Evolutionary conservation across 2,329 filamentous ascomycete species (phyloP).

Genomic region (Aspergillus sp.): DNA sequence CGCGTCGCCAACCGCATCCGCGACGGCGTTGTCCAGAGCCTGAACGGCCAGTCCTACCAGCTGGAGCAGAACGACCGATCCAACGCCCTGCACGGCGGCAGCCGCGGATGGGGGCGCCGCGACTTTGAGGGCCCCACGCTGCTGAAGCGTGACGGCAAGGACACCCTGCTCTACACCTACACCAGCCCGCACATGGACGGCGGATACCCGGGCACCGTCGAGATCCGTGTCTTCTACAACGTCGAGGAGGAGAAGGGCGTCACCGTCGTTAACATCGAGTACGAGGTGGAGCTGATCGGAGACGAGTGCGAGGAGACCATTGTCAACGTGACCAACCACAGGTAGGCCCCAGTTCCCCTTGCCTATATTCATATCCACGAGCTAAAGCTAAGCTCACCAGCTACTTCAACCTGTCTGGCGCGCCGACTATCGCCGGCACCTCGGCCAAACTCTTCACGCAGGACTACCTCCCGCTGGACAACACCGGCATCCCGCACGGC

Average conservation of each 20-base stretch:
- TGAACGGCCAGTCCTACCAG: conserved; percentile 70
- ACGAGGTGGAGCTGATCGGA: conserved; percentile 76
- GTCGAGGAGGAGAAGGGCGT: conserved; percentile 63
- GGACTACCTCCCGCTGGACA: conserved; percentile 71
- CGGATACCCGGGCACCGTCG: conserved; percentile 82
- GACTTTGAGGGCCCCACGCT: conserved; percentile 53
- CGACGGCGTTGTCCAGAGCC: conserved; percentile 63
- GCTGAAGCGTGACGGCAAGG: conserved; percentile 56
- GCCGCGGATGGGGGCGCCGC: conserved; percentile 60
- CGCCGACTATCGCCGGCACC: conserved; percentile 61
- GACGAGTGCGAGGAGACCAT: conserved; percentile 81
- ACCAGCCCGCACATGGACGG: conserved; percentile 78
- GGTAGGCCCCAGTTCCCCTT: conserved; percentile 45
- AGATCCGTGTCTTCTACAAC: conserved; percentile 75
- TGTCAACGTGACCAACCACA: conserved; percentile 94
- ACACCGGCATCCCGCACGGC: conserved; percentile 70
- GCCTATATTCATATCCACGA: neutral
- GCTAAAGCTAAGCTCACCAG: conserved; percentile 32
- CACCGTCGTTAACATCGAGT: conserved; percentile 78
- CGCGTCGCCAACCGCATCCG: conserved; percentile 77
- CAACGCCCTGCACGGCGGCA: conserved; percentile 73
- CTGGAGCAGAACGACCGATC: conserved; percentile 73
- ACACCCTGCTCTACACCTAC: conserved; percentile 64
- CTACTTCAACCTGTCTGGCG: conserved; percentile 65
- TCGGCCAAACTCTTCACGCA: conserved; percentile 57